Base-by-base conservation (phyloP, 805 yeast genomes). In the Wickerhamiella brachini region DNA sequence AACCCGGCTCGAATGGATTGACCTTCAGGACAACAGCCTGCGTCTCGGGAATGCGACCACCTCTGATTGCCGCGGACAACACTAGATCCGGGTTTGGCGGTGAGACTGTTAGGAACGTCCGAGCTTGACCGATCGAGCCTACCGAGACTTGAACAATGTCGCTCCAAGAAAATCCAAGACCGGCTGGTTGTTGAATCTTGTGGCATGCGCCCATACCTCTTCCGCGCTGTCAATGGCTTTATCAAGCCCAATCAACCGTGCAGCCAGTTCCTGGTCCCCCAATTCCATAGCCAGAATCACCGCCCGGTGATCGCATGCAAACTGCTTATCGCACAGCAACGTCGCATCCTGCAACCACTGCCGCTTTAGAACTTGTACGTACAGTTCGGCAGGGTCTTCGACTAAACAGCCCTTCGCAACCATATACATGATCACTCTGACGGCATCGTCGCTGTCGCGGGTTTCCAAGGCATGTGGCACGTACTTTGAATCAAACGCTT, bases 401-500 rank as follows among this genome's bases (percentile, higher is more conserved):
- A 53, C 51, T 2, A 20, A 12, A 45, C 57, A 52, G 34, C 61
- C 61, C 20, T 49, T 44, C 44, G 29, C 54, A 3, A 39, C 60
- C 57, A 49, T 59, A 29, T 20, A 73, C 57, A 51, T 66, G 54
- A 56, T 59, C 61, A 48, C 59, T 47, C 23, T 43, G 10, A 50
- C 26, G 12, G 51, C 26, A 8, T 26, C 24, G 49, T 8, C 60
- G 43, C 34, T 9, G 55, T 13, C 41, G n/a, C 42, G 18, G 15
- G 61, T 78, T 84, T 54, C 73, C 82, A 58, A 83, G 82, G 62
- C 68, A 82, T 56, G 93, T 82, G 71, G 95, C 90, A 38, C 94
- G 94, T 5, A 81, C 83, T 2, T 94, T 93, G 31, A 85, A 85
- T 9, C 77, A 80, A 61, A 84, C 89, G 1, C 71, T 80, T n/a